phyloP scores from a whole-genome alignment of 805 yeast species.

The Monosporozyma servazzii region DNA sequence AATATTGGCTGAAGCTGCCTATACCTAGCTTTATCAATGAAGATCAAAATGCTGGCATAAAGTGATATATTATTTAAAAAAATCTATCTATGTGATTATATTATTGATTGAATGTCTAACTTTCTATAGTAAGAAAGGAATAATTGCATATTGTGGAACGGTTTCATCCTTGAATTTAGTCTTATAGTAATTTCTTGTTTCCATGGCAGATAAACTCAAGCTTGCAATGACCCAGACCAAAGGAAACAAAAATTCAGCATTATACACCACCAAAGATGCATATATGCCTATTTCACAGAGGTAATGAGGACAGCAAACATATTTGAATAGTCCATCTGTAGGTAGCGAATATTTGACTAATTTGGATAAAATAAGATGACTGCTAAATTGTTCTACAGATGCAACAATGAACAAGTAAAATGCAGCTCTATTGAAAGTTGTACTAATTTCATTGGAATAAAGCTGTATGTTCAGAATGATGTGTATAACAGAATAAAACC shows the following conservation, averaged over 20 bases:
- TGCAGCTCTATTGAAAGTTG: constrained; percentile 11
- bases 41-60: no score
- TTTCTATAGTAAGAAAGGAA: constrained; percentile 10
- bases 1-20: no score
- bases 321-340: constrained; percentile 37
- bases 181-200: constrained; percentile 41
- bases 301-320: constrained; percentile 59
- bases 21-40: no score
- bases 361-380: constrained; percentile 41
- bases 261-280: constrained; percentile 20
- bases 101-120: neutral
- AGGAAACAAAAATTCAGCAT: constrained; percentile 17
- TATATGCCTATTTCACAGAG: constrained; percentile 57
- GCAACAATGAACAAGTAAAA: constrained; percentile 18
- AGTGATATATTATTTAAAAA: neutral
- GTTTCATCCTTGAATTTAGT: constrained; percentile 13
- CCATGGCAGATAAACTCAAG: constrained; percentile 47
- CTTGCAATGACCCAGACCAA: constrained; percentile 34
- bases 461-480: constrained; percentile 29
- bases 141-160: constrained; percentile 14
- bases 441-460: constrained; percentile 12
- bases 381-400: constrained; percentile 28
- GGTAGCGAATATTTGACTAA: constrained; percentile 54
- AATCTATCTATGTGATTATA: neutral
- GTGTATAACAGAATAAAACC: constrained; percentile 46